Conservation (phyloP, 768 basidiomycete genomes). For the Piloderma croceum region DNA sequence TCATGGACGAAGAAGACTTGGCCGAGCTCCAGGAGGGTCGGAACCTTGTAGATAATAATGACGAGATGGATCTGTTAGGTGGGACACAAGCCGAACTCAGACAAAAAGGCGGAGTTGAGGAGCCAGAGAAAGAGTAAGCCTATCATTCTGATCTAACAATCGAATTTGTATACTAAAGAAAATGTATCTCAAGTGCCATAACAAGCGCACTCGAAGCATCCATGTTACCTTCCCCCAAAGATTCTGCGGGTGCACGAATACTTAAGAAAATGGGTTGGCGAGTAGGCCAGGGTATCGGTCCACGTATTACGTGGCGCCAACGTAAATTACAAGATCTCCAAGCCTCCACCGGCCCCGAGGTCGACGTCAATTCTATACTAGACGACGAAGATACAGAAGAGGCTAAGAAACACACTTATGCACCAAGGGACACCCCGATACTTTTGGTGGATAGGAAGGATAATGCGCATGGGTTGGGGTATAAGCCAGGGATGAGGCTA, state of each 20-base stretch:
- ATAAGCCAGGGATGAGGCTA: slow-evolving; percentile 57
- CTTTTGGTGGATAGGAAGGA: slow-evolving; percentile 63
- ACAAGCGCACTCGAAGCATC: slow-evolving; percentile 56
- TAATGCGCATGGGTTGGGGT: slow-evolving; percentile 78
- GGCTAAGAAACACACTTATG: slow-evolving; percentile 80
- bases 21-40: slow-evolving; percentile 72
- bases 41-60: slow-evolving; percentile 71
- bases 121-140: slow-evolving; percentile 54
- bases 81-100: slow-evolving; percentile 45
- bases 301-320: slow-evolving; percentile 73
- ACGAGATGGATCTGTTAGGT: slow-evolving; percentile 68
- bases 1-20: slow-evolving; percentile 98
- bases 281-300: slow-evolving; percentile 88
- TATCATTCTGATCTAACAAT: too few relatives aligned
- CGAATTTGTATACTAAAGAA: background rate
- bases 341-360: slow-evolving; percentile 28
- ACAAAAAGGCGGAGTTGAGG: slow-evolving; percentile 30
- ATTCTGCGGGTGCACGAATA: slow-evolving; percentile 79
- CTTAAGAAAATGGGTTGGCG: slow-evolving; percentile 97
- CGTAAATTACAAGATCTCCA: slow-evolving; percentile 67
- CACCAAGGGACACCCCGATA: slow-evolving; percentile 72
- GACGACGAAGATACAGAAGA: slow-evolving; percentile 66
- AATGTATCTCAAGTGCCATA: too few relatives aligned
- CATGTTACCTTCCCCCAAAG: slow-evolving; percentile 67
- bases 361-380: slow-evolving; percentile 26